phyloP scores from a whole-genome alignment of 1,139 yeast genomes.

The Taiozyma sp. region DNA sequence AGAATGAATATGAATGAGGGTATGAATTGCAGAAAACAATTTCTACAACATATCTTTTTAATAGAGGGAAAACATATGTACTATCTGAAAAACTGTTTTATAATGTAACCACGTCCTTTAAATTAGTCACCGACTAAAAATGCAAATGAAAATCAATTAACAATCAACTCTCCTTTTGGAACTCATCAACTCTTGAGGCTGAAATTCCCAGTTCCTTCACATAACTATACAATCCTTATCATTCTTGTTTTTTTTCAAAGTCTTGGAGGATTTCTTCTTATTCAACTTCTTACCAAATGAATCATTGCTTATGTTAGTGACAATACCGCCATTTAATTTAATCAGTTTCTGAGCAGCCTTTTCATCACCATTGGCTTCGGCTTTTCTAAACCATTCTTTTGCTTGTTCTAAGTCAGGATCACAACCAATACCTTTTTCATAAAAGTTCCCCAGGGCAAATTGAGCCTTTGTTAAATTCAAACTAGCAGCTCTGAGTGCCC shows the following conservation, averaged over 20 bases:
- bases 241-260: slow-evolving; percentile 1
- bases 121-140: no score
- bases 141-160: background rate
- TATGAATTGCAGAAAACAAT: background rate
- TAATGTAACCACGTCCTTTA: no score
- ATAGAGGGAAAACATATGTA: no score
- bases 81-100: no score
- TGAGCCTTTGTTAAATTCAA: slow-evolving; percentile 78
- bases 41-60: no score
- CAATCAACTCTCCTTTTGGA: background rate
- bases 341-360: slow-evolving; percentile 42
- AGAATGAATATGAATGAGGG: background rate
- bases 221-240: slow-evolving; percentile 32
- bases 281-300: slow-evolving; percentile 24
- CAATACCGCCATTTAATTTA: slow-evolving; percentile 2
- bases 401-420: slow-evolving; percentile 52
- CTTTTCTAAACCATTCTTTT: slow-evolving; percentile 68
- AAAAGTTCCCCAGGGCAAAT: slow-evolving; percentile 78
- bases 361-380: slow-evolving; percentile 69
- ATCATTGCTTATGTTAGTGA: background rate
- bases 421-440: slow-evolving; percentile 87
- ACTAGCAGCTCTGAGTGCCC: slow-evolving; percentile 87
- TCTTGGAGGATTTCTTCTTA: slow-evolving; percentile 2
- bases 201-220: slow-evolving; percentile 18
- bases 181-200: background rate